phyloP scores from a whole-genome alignment of 1,139 yeast species.

The Hyphopichia pseudoburtonii region DNA sequence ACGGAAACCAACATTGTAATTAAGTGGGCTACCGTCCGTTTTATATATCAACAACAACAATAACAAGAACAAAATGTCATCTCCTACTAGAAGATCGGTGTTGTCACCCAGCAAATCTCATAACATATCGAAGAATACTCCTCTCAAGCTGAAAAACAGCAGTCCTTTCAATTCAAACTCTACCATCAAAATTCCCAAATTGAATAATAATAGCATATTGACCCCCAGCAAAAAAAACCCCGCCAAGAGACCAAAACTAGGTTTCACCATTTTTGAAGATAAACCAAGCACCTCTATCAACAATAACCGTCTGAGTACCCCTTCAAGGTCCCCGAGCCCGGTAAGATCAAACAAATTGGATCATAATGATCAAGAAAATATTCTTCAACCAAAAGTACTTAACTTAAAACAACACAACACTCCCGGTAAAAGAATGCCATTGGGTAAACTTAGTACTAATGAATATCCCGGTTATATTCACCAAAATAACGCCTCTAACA shows the following conservation, averaged over 20 bases:
- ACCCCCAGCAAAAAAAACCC: constrained; percentile 2
- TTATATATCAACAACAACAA: too few relatives aligned
- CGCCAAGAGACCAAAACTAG: constrained; percentile 19
- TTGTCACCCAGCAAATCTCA: constrained; percentile 26
- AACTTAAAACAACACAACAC: constrained; percentile 5
- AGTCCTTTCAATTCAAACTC: constrained; percentile 3
- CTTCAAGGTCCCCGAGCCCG: constrained; percentile 3
- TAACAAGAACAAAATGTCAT: too few relatives aligned
- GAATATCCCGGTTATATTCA: constrained; percentile 36
- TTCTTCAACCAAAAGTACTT: constrained; percentile 36
- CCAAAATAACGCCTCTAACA: constrained; percentile 8
- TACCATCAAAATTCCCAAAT: constrained; percentile 2
- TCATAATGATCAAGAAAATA: constrained; percentile 46
- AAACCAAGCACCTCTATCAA: constrained; percentile 8
- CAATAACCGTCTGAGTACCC: too few relatives aligned
- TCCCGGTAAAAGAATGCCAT: constrained; percentile 28
- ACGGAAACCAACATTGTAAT: too few relatives aligned
- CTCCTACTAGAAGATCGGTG: constrained; percentile 31
- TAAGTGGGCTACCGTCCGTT: too few relatives aligned
- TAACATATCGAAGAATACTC: constrained; percentile 13
- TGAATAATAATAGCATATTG: background rate
- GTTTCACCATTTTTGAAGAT: constrained; percentile 42
- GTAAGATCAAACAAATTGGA: constrained; percentile 20
- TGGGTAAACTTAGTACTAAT: constrained; percentile 30
- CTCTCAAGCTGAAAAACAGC: constrained; percentile 6